Evolutionary conservation across 2,329 filamentous ascomycete species (phyloP).

Genomic region (Penicillium janthinellum): DNA sequence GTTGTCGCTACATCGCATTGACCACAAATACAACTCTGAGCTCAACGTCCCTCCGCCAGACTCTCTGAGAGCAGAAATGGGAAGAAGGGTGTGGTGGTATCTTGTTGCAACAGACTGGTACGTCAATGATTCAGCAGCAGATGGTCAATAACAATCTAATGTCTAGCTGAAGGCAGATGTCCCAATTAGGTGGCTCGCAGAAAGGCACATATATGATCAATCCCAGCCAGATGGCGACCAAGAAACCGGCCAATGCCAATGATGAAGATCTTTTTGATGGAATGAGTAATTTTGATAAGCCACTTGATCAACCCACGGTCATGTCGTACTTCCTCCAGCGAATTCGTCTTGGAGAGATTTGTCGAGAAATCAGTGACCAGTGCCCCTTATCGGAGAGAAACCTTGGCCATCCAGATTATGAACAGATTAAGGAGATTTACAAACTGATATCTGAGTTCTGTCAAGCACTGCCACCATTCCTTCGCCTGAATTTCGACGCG

Average conservation of each 20-base stretch:
- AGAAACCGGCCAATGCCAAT: constrained; percentile 40
- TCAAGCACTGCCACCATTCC: constrained; percentile 37
- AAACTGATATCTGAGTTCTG: constrained; percentile 34
- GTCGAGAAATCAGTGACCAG: constrained; percentile 40
- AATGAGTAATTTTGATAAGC: constrained; percentile 20
- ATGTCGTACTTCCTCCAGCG: constrained; percentile 43
- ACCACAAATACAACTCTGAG: constrained; percentile 17
- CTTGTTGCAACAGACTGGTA: constrained; percentile 42
- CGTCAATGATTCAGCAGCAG: background rate
- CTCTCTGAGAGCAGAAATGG: constrained; percentile 37
- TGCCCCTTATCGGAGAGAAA: constrained; percentile 27
- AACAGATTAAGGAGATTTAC: constrained; percentile 39
- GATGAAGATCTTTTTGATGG: constrained; percentile 40
- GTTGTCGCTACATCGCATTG: constrained; percentile 24
- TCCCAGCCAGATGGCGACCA: constrained; percentile 42
- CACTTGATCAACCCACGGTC: constrained; percentile 34
- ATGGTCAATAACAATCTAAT: background rate
- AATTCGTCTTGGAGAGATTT: constrained; percentile 39
- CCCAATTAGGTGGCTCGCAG: constrained; percentile 37
- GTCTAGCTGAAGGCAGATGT: constrained; percentile 25
- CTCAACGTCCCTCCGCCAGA: constrained; percentile 23
- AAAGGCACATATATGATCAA: constrained; percentile 43
- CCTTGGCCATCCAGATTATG: constrained; percentile 26
- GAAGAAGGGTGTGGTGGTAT: constrained; percentile 48
- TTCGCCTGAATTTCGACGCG: constrained; percentile 25